phyloP scores from a whole-genome alignment of 441 rosid species.

The Breynia disticha region DNA sequence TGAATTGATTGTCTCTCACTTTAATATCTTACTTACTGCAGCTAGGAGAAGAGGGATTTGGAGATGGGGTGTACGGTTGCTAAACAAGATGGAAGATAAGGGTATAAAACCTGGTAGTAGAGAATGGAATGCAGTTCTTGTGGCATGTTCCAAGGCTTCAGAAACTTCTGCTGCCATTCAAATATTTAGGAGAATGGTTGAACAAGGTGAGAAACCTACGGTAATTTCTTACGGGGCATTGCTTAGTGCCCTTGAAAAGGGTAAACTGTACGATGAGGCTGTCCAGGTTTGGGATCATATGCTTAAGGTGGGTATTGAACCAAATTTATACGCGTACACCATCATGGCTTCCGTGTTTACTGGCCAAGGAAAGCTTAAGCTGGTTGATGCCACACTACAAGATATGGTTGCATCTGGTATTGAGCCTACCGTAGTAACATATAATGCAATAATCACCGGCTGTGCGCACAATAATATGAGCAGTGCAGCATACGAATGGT shows the following conservation, averaged over 20 bases:
- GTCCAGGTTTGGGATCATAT: conserved; percentile 83
- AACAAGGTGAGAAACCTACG: conserved; percentile 75
- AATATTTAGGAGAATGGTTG: conserved; percentile 74
- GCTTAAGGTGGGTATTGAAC: conserved; percentile 60
- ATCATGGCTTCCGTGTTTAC: conserved; percentile 72
- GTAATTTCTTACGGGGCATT: conserved; percentile 67
- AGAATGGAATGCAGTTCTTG: conserved; percentile 79
- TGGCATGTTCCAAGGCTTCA: conserved; percentile 79
- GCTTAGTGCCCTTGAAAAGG: conserved; percentile 83
- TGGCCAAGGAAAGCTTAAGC: conserved; percentile 47
- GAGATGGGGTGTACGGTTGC: conserved; percentile 74
- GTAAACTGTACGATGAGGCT: conserved; percentile 63
- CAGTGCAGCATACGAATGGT: conserved; percentile 83
- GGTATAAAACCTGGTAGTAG: conserved; percentile 66
- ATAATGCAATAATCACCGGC: conserved; percentile 69
- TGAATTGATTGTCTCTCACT: conserved; percentile 67
- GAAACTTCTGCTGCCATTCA: conserved; percentile 67
- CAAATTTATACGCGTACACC: conserved; percentile 66
- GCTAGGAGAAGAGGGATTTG: conserved; percentile 76
- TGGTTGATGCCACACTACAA: conserved; percentile 47
- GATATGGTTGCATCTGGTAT: conserved; percentile 57
- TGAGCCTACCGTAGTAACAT: conserved; percentile 75
- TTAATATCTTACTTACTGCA: conserved; percentile 54
- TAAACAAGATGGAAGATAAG: conserved; percentile 77
- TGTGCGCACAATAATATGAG: conserved; percentile 47